Conservation (phyloP, 148 eudicot species). For the Arctostaphylos glauca region DNA sequence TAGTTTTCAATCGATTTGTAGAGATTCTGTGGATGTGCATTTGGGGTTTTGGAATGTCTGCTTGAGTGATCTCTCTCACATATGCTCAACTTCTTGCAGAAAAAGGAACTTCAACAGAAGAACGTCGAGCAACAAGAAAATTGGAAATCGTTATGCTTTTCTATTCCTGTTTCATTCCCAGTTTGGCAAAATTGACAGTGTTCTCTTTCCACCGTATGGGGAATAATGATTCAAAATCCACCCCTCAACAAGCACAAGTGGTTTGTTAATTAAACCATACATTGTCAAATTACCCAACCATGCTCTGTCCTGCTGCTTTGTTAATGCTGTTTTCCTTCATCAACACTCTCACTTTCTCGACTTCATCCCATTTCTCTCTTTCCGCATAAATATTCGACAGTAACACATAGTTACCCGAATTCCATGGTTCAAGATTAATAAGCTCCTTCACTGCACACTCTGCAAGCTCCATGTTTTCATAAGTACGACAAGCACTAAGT, state of each 20-base stretch:
- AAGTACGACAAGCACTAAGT: slow-evolving; percentile 50
- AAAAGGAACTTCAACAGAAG: background rate
- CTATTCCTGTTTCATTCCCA: background rate
- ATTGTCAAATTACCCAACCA: slow-evolving; percentile 8
- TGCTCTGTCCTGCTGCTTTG: slow-evolving; percentile 40
- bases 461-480: slow-evolving; percentile 40
- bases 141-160: background rate
- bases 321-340: slow-evolving; percentile 38
- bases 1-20: no score
- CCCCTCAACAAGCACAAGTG: background rate
- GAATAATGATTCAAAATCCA: background rate
- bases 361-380: slow-evolving; percentile 50
- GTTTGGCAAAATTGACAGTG: background rate
- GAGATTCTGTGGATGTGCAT: background rate
- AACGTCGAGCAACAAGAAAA: background rate
- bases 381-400: slow-evolving; percentile 53
- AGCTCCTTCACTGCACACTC: slow-evolving; percentile 46
- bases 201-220: background rate
- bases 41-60: background rate
- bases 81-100: background rate
- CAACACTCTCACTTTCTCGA: slow-evolving; percentile 38
- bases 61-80: background rate
- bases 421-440: slow-evolving; percentile 46
- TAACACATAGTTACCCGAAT: slow-evolving; percentile 51
- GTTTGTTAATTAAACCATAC: background rate